A percentile compares a stretch with the other conserved stretches of the same genome.
phyloP scores from a whole-genome alignment of 345 rosid genomes.

The Eucalyptus pauciflora region DNA sequence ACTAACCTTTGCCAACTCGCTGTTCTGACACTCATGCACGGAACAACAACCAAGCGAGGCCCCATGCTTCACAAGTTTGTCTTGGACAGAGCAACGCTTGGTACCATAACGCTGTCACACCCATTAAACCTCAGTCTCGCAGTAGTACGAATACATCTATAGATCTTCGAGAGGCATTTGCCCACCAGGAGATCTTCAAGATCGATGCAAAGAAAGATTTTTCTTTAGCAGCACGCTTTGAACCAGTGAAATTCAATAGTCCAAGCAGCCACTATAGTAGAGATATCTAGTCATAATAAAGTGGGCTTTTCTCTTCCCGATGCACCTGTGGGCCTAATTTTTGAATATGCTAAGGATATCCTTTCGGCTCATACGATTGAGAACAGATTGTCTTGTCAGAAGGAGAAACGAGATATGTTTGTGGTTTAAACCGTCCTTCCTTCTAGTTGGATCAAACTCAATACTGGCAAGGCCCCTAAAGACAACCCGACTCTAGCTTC shows the following conservation, averaged over 20 bases:
- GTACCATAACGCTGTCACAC: background rate
- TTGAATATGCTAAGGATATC: too few species aligned
- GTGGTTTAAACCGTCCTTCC: background rate
- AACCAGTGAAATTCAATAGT: background rate
- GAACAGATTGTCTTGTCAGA: background rate
- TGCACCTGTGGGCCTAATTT: background rate
- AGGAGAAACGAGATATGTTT: background rate
- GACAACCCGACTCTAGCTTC: background rate
- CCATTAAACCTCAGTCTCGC: background rate
- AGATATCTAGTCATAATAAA: background rate
- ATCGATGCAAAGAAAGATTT: background rate
- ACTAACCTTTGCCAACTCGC: too few species aligned
- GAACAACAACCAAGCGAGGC: background rate
- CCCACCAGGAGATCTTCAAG: background rate
- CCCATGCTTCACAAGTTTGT: background rate
- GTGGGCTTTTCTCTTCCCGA: background rate
- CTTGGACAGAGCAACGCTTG: background rate
- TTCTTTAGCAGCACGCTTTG: background rate
- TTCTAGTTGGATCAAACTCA: background rate
- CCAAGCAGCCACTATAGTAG: background rate
- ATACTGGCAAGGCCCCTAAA: fast-evolving
- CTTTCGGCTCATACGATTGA: background rate
- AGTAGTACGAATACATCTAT: background rate
- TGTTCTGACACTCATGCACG: background rate
- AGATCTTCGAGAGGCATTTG: background rate